Evolutionary conservation across 805 yeast genomes (phyloP).

Genomic region (Cyberlindnera sargentensis): DNA sequence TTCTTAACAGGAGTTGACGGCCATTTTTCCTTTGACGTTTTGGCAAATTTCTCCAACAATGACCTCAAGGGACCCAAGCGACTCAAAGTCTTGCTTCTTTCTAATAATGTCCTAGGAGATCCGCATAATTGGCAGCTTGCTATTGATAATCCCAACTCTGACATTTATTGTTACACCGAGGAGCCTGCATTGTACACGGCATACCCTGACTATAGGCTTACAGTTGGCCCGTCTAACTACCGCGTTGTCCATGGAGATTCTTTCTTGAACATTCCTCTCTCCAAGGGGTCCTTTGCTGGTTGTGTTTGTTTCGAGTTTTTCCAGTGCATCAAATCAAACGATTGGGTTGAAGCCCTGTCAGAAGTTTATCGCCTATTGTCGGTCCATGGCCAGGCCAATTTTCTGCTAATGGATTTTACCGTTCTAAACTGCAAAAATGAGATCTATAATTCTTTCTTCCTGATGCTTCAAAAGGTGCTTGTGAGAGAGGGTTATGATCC

Average conservation of each 20-base stretch:
- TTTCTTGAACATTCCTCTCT: constrained; percentile 15
- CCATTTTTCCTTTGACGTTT: constrained; percentile 6
- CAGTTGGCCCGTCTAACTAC: constrained; percentile 19
- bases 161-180: constrained; percentile 14
- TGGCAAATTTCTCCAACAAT: constrained; percentile 18
- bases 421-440: constrained; percentile 16
- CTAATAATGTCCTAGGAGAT: constrained; percentile 10
- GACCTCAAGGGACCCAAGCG: constrained; percentile 11
- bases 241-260: constrained; percentile 17
- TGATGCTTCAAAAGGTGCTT: constrained; percentile 8
- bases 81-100: constrained; percentile 10
- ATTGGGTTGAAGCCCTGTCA: constrained; percentile 18
- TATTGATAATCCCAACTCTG: constrained; percentile 17
- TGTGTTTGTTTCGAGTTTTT: constrained; percentile 16
- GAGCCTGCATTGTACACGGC: constrained; percentile 12
- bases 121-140: constrained; percentile 24
- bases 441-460: constrained; percentile 9
- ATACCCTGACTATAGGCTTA: constrained; percentile 6
- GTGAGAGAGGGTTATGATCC: constrained; percentile 18
- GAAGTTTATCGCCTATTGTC: constrained; percentile 16
- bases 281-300: constrained; percentile 14
- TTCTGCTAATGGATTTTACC: constrained; percentile 18
- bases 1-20: constrained; percentile 14
- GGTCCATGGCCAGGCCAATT: constrained; percentile 13
- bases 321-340: constrained; percentile 10